Base-by-base conservation (phyloP, 306 rosid genomes). In the Delonix regia region DNA sequence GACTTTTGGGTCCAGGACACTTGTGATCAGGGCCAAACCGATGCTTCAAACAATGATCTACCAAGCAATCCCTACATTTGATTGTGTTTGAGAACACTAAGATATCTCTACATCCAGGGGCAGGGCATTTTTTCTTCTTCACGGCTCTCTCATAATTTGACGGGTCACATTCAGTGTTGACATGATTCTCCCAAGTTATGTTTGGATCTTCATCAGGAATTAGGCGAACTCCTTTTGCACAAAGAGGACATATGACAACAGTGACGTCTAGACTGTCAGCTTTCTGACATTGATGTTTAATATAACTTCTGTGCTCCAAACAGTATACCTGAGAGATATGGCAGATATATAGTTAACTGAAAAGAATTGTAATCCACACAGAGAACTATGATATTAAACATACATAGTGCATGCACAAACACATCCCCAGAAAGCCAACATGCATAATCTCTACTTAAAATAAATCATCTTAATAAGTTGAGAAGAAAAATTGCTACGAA, bases 31-130 rank as follows among this genome's bases (percentile, higher is more conserved):
- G 87, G 63, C 91, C 94, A 73, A 90, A 90, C 7, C 93, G 88
- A 79, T 92, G 97, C 86, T 88, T 92, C 86, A 92, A 80, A 79
- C 97, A 92, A 72, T 88, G 94, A 78, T 92, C 90, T 25, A 79
- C 81, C 45, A 9, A 70, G 87, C 97, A 92, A 70, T 92, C 90
- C 88, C 86, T 78, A 81, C 97, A 92, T 67, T 92, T 92, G 74
- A 92, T 85, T 68, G 90, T 90, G 88, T 92, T 92, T 22, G 97
- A 90, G 81, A 90, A 90, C 27, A 88, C 88, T 77, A 92, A 75
- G 48, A 80, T 41, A 70, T 88, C 97, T 82, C 80, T 86, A 85
- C 94, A 92, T 53, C 91, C 81, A 0, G 81, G 87, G 60, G 78
- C 88, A 7, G 90, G 97, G 70, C 97, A 90, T 55, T 84, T 90